phyloP scores from a whole-genome alignment of 768 basidiomycete species.

The Kwoniella heveanensis region DNA sequence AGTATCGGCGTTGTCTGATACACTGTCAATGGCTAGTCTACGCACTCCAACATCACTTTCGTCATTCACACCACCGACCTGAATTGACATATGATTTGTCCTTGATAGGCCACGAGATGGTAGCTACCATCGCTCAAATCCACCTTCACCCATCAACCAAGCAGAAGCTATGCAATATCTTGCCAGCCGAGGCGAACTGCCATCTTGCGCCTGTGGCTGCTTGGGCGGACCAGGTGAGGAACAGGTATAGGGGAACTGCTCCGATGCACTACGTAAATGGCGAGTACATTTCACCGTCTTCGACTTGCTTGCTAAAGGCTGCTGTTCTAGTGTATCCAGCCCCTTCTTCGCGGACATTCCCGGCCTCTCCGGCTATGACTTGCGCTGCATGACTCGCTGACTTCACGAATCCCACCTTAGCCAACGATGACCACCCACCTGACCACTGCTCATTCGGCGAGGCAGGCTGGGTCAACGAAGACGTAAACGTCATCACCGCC shows the following conservation, averaged over 20 bases:
- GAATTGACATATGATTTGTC: no score
- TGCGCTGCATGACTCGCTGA: no score
- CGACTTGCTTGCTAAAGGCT: no score
- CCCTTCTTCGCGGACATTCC: no score
- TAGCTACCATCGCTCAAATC: conserved; percentile 92
- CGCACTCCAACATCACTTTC: no score
- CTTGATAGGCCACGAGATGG: conserved; percentile 76
- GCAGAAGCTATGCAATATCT: conserved; percentile 69
- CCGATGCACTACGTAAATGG: conserved; percentile 56
- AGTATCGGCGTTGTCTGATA: conserved; percentile 1
- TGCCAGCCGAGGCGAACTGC: conserved; percentile 64
- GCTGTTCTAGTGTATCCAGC: no score
- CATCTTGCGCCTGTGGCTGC: conserved; percentile 79
- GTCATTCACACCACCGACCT: not conserved
- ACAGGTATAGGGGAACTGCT: conserved; percentile 47
- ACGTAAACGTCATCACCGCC: conserved; percentile 72
- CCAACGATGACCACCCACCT: conserved; percentile 74
- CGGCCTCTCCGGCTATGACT: no score
- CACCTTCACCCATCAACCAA: conserved; percentile 75
- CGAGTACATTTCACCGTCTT: conserved; percentile 26
- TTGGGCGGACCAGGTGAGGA: conserved; percentile 80
- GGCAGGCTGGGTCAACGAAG: conserved; percentile 65
- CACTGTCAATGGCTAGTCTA: no score
- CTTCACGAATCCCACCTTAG: no score
- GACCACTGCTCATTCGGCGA: conserved; percentile 74